Evolutionary conservation across 2,329 filamentous ascomycete genomes (phyloP).

Genomic region (Exophiala lecanii-corni): DNA sequence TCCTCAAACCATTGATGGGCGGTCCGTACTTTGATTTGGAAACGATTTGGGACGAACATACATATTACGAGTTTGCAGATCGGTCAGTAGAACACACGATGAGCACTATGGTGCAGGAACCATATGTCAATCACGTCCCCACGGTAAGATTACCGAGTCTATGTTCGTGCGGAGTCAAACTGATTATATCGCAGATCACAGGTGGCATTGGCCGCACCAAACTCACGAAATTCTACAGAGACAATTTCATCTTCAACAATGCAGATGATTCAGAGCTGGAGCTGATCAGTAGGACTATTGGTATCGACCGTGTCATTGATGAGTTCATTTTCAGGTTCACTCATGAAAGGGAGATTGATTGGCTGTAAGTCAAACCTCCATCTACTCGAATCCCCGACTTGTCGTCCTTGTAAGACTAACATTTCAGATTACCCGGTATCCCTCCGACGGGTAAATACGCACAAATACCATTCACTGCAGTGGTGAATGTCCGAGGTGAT

Average conservation of each 20-base stretch:
- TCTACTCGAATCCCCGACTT: conserved; percentile 4
- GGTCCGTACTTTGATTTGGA: conserved; percentile 72
- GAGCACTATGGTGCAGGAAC: conserved; percentile 75
- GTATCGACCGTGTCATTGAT: conserved; percentile 66
- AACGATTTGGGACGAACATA: conserved; percentile 74
- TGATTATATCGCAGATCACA: conserved; percentile 41
- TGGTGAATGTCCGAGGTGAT: conserved; percentile 66
- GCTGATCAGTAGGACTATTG: conserved; percentile 66
- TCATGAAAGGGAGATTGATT: conserved; percentile 60
- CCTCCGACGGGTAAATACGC: conserved; percentile 53
- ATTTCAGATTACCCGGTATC: conserved; percentile 52
- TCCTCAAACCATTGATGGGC: conserved; percentile 58
- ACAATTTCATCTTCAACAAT: conserved; percentile 73
- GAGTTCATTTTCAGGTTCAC: conserved; percentile 65
- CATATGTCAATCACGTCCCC: conserved; percentile 73
- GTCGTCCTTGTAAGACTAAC: not conserved
- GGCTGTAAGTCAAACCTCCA: conserved; percentile 52
- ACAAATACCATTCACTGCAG: conserved; percentile 58
- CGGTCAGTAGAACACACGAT: conserved; percentile 68
- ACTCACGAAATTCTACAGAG: conserved; percentile 63
- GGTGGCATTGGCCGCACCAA: conserved; percentile 64
- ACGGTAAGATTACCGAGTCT: conserved; percentile 45
- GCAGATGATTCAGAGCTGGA: conserved; percentile 63
- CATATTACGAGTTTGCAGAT: conserved; percentile 64
- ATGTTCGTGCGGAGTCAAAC: not conserved